phyloP scores from a whole-genome alignment of 176 grass and related monocot genomes.

The Carex littledalei region DNA sequence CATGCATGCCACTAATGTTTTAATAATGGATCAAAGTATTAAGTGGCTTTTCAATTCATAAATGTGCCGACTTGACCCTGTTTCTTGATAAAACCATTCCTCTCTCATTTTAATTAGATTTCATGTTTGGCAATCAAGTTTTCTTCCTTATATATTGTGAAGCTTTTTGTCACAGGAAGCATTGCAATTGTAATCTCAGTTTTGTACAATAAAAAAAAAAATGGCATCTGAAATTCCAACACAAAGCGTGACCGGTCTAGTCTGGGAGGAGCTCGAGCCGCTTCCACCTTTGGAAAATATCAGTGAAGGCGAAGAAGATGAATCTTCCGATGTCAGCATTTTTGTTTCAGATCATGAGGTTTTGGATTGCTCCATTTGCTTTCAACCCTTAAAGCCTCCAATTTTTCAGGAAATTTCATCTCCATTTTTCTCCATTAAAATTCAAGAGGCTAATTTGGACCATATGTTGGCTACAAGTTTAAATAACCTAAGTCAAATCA shows the following conservation, averaged over 20 bases:
- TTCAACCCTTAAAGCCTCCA: conserved; percentile 22
- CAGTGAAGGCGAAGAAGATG: neutral
- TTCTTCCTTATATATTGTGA: neutral
- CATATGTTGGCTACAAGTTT: neutral
- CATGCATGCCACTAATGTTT: conserved; percentile 2
- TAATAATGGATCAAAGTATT: neutral
- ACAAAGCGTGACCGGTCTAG: neutral
- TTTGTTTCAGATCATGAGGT: conserved; percentile 24
- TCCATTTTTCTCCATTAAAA: neutral
- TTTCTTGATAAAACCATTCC: neutral
- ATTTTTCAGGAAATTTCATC: conserved; percentile 15
- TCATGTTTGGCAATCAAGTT: neutral
- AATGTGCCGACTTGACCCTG: neutral
- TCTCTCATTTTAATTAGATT: neutral
- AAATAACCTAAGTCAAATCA: neutral
- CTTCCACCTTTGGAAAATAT: neutral
- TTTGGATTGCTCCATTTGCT: conserved; percentile 40
- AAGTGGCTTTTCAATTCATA: neutral
- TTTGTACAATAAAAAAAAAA: neutral
- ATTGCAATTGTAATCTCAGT: neutral
- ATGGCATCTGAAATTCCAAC: neutral
- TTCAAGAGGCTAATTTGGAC: neutral
- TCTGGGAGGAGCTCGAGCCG: neutral
- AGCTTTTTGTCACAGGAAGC: neutral
- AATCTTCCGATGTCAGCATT: conserved; percentile 22